Conservation (phyloP, 2,329 filamentous ascomycete genomes). For the Phialophora tarda region DNA sequence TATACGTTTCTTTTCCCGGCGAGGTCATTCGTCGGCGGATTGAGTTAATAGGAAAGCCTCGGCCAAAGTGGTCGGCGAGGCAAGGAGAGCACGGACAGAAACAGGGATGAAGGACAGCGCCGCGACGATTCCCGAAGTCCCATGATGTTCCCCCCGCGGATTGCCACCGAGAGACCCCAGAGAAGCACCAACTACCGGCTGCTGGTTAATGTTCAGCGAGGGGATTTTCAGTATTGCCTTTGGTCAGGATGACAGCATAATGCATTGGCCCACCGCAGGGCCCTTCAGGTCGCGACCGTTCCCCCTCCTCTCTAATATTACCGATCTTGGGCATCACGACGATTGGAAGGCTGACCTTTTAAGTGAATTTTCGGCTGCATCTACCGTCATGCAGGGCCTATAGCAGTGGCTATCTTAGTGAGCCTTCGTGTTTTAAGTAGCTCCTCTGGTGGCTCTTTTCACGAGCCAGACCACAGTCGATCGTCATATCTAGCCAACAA, state of each 20-base stretch:
- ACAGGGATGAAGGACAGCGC: background rate
- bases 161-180: background rate
- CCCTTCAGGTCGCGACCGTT: background rate
- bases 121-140: conserved; percentile 1
- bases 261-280: background rate
- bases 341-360: background rate
- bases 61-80: background rate
- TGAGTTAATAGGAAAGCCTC: background rate
- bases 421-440: conserved; percentile 12
- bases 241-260: background rate
- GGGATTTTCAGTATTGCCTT: background rate
- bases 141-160: background rate
- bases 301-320: conserved; percentile 10
- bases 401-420: background rate
- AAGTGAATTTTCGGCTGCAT: background rate
- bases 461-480: conserved; percentile 15
- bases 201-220: background rate
- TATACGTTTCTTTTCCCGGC: conserved; percentile 4
- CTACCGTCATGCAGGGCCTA: background rate
- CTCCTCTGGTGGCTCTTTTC: background rate
- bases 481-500: conserved; percentile 19
- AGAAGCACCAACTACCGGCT: background rate
- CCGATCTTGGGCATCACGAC: conserved; percentile 10
- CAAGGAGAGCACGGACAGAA: background rate
- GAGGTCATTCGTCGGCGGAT: conserved; percentile 3